Percentiles rank a stretch among this genome's conserved stretches.
phyloP scores from a whole-genome alignment of 176 grass and related monocot genomes.

The Guadua angustifolia region DNA sequence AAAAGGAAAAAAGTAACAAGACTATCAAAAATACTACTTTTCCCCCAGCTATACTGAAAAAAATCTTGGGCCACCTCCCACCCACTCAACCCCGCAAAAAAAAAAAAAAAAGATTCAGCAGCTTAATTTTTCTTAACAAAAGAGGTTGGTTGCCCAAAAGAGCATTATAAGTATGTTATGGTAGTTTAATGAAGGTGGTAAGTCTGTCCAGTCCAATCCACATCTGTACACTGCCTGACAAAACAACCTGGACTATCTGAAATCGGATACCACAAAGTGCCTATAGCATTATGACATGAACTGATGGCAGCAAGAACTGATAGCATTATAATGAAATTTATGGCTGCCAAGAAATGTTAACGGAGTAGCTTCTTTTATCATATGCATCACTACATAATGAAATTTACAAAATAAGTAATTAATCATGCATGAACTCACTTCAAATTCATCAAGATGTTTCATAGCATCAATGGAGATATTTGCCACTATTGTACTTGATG shows the following conservation, averaged over 20 bases:
- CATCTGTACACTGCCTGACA: slow-evolving; percentile 1
- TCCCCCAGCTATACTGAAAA: background rate
- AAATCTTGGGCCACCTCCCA: background rate
- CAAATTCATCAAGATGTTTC: slow-evolving; percentile 68
- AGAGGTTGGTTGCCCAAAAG: background rate
- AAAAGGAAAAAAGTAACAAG: slow-evolving; percentile 30
- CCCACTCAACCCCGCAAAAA: background rate
- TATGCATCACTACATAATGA: slow-evolving; percentile 18
- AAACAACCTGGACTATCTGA: background rate
- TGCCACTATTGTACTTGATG: slow-evolving; percentile 69
- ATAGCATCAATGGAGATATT: slow-evolving; percentile 73
- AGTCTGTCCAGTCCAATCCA: background rate
- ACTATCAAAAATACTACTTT: background rate
- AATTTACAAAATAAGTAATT: slow-evolving; percentile 19
- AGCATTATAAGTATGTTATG: background rate
- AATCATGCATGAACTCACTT: slow-evolving; percentile 60
- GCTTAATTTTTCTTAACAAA: background rate
- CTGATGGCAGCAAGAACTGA: background rate
- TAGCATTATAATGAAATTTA: slow-evolving; percentile 27
- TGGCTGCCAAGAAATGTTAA: background rate
- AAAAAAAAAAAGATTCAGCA: background rate
- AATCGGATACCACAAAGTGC: background rate
- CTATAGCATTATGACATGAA: background rate
- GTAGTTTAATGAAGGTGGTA: background rate
- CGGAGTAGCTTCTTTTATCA: background rate